These are phyloP conservation scores for Babesia divergens DNA, from an alignment of 169 alveolate genomes.

Conservation along the genomic window DNA sequence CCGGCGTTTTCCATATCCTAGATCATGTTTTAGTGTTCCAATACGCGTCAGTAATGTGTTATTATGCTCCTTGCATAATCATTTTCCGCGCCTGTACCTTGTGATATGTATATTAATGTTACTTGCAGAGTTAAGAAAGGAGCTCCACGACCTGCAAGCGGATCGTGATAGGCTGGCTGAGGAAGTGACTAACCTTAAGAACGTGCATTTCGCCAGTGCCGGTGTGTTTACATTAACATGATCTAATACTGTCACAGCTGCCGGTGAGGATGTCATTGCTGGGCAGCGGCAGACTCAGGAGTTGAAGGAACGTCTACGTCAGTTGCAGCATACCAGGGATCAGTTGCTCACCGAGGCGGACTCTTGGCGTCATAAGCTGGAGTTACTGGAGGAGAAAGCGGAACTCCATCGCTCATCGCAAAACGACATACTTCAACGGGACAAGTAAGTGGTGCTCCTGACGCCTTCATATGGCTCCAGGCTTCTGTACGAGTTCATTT, in stretches of 20 bases:
- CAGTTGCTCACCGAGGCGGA: background rate
- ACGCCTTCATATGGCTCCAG: background rate
- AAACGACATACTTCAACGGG: conserved; percentile 1
- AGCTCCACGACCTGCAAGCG: background rate
- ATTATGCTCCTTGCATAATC: too few species aligned
- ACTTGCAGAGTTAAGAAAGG: background rate
- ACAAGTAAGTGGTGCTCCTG: background rate
- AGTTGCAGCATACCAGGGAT: background rate
- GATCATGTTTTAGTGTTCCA: background rate
- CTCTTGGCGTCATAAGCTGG: background rate
- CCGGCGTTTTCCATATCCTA: too few species aligned
- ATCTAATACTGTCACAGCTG: background rate
- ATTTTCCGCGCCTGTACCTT: too few species aligned
- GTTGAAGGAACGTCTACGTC: conserved; percentile 4
- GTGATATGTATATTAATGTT: too few species aligned
- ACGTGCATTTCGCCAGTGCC: background rate
- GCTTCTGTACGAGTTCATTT: conserved; percentile 37
- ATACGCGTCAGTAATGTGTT: background rate
- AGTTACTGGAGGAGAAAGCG: conserved; percentile 1
- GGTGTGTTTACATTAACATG: background rate
- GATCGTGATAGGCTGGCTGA: background rate
- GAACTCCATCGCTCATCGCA: background rate
- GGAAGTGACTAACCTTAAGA: background rate
- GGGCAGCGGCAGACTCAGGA: background rate
- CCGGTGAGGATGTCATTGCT: background rate